Conservation (phyloP, 805 yeast species). For the Geotrichum ghanense region DNA sequence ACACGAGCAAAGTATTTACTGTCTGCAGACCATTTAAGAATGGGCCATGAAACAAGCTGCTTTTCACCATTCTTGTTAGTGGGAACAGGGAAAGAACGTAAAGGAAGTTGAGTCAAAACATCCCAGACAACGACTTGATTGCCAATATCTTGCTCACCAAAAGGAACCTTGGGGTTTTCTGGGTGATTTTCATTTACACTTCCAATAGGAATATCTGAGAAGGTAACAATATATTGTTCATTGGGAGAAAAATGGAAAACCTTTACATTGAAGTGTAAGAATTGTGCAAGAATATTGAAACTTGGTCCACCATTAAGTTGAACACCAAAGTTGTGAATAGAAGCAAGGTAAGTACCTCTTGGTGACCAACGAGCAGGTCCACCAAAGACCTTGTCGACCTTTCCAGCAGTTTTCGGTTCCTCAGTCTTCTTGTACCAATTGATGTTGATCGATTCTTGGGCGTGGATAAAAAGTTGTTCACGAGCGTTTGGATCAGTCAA, state of each 20-base stretch:
- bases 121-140: constrained; percentile 94
- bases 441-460: constrained; percentile 69
- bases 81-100: constrained; percentile 84
- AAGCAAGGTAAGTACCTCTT: constrained; percentile 76
- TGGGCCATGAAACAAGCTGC: constrained; percentile 76
- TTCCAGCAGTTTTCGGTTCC: constrained; percentile 64
- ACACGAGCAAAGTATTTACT: constrained; percentile 91
- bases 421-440: constrained; percentile 72
- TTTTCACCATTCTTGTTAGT: constrained; percentile 32
- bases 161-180: constrained; percentile 56
- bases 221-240: constrained; percentile 81
- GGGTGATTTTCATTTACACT: constrained; percentile 57
- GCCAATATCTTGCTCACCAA: constrained; percentile 79
- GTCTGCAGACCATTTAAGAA: constrained; percentile 90
- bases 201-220: constrained; percentile 74
- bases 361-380: constrained; percentile 87
- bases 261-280: constrained; percentile 81
- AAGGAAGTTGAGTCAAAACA: constrained; percentile 66
- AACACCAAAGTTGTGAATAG: constrained; percentile 89
- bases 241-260: constrained; percentile 86
- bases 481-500: constrained; percentile 78
- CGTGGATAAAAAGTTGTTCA: constrained; percentile 79
- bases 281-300: constrained; percentile 63
- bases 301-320: constrained; percentile 91
- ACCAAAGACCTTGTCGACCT: constrained; percentile 77